Percentiles rank a stretch among this genome's conserved stretches.
phyloP scores from a whole-genome alignment of 306 rosid species.

The Styphnolobium japonicum region DNA sequence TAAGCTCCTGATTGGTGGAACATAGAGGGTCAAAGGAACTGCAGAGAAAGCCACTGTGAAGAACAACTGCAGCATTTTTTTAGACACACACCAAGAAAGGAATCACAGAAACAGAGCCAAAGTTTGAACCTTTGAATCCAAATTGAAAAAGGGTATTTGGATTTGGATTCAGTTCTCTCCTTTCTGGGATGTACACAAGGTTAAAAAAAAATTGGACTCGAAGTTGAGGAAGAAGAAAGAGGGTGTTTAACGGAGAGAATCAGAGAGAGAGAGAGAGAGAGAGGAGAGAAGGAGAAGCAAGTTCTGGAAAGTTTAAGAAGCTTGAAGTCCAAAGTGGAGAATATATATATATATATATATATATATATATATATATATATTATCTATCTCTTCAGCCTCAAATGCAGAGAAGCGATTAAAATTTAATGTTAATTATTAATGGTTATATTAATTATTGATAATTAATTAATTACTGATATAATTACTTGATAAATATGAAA shows the following conservation, averaged over 20 bases:
- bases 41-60: slow-evolving; percentile 80
- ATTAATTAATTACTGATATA: too few species aligned
- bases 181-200: not conserved
- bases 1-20: slow-evolving; percentile 79
- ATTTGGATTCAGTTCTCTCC: not conserved
- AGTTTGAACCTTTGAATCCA: not conserved
- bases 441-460: too few species aligned
- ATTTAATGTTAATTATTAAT: too few species aligned
- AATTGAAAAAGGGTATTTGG: not conserved
- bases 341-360: too few species aligned
- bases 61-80: slow-evolving; percentile 57
- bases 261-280: too few species aligned
- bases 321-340: not conserved
- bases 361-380: too few species aligned
- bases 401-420: not conserved
- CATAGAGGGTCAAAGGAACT: slow-evolving; percentile 71
- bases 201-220: not conserved
- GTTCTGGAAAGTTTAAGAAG: slow-evolving; percentile 4
- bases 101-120: not conserved
- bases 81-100: not conserved
- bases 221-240: not conserved
- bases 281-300: not conserved
- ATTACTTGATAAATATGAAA: not conserved
- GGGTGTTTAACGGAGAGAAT: too few species aligned
- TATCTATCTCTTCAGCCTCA: not conserved